Evolutionary conservation across 305 asterid genomes (phyloP).

Genomic region (Fraxinus velutina): DNA sequence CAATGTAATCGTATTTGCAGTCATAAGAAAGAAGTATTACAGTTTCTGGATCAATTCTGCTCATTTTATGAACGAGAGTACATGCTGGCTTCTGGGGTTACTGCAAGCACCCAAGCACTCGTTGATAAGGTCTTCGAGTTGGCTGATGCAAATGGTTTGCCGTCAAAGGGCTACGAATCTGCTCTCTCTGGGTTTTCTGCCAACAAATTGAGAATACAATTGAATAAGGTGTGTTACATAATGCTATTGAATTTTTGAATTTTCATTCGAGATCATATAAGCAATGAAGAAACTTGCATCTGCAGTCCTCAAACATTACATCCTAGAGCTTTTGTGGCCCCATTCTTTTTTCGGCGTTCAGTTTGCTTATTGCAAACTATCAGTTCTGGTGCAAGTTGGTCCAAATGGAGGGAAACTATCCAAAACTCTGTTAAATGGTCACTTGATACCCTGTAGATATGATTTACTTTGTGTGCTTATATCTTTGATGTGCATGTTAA

Average conservation of each 20-base stretch:
- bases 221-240: slow-evolving; percentile 54
- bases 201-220: slow-evolving; percentile 44
- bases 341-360: not conserved
- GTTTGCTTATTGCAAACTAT: not conserved
- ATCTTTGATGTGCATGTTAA: slow-evolving; percentile 22
- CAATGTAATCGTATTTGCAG: slow-evolving; percentile 39
- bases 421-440: not conserved
- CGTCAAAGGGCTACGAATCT: slow-evolving; percentile 62
- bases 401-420: not conserved
- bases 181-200: slow-evolving; percentile 57
- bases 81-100: slow-evolving; percentile 41
- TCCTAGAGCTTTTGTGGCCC: not conserved
- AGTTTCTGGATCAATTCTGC: slow-evolving; percentile 83
- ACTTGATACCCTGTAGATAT: slow-evolving; percentile 8
- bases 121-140: slow-evolving; percentile 61
- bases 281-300: not conserved
- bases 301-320: not conserved
- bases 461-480: slow-evolving; percentile 30
- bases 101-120: slow-evolving; percentile 55
- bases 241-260: slow-evolving; percentile 20
- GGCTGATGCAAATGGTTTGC: slow-evolving; percentile 77
- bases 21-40: slow-evolving; percentile 72
- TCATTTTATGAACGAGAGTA: slow-evolving; percentile 61
- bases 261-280: not conserved
- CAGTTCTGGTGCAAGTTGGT: not conserved